Percentiles rank a stretch among this genome's conserved stretches.
Evolutionary conservation across 2,329 filamentous ascomycete genomes (phyloP).

Genomic region (Cordyceps fumosorosea): DNA sequence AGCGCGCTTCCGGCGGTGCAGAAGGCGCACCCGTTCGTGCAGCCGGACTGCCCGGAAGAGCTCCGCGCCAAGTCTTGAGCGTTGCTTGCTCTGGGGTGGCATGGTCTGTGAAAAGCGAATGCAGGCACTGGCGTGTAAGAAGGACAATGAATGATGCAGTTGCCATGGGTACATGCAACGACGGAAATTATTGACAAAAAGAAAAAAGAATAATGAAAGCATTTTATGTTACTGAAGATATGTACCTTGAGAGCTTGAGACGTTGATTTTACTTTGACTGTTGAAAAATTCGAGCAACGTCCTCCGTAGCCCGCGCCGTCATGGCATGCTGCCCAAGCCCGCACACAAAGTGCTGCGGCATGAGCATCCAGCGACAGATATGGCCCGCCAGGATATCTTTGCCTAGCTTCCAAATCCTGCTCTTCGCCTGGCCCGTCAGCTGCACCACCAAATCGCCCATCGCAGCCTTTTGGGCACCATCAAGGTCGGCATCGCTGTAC

Average conservation of each 20-base stretch:
- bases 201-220: too few species aligned
- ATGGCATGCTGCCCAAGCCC: conserved; percentile 1
- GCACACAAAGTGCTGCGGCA: conserved; percentile 8
- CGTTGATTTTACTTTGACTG: not conserved
- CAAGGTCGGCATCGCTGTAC: conserved; percentile 8
- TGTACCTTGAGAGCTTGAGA: not conserved
- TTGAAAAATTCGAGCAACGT: not conserved
- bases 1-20: conserved; percentile 43
- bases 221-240: too few species aligned
- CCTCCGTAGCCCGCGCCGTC: not conserved
- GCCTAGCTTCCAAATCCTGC: conserved; percentile 12
- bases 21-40: conserved; percentile 45
- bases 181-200: not conserved
- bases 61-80: conserved; percentile 16
- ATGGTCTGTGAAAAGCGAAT: not conserved
- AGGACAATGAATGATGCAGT: not conserved
- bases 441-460: not conserved
- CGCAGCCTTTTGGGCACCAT: conserved; percentile 3
- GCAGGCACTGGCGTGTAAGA: not conserved
- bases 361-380: conserved; percentile 10
- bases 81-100: not conserved
- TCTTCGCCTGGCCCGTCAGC: conserved; percentile 6
- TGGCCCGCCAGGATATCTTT: conserved; percentile 10
- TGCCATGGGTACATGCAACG: not conserved
- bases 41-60: conserved; percentile 41